phyloP scores from a whole-genome alignment of 1,284 basidiomycete genomes.

The Agaricales sp. region DNA sequence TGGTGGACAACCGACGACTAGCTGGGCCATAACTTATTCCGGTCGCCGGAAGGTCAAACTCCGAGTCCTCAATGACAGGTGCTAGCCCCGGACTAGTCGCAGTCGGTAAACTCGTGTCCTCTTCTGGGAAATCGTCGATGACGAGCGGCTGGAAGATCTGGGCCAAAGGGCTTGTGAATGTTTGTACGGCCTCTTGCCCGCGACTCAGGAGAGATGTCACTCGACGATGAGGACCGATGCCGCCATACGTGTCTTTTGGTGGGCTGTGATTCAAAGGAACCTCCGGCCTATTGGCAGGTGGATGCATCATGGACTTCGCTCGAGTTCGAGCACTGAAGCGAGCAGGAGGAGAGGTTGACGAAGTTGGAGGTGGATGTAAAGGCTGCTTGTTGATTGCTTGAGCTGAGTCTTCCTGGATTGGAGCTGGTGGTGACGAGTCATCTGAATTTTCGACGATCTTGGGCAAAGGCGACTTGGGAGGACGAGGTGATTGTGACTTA shows the following conservation, averaged over 20 bases:
- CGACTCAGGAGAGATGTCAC: conserved; percentile 36
- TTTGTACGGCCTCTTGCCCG: conserved; percentile 29
- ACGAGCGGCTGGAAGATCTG: conserved; percentile 62
- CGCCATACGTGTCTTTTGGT: conserved; percentile 14
- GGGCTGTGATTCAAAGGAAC: not conserved
- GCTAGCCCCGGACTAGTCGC: conserved; percentile 8
- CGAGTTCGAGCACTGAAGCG: not conserved
- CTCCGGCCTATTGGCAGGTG: not conserved
- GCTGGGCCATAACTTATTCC: conserved; percentile 50
- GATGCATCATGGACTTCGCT: not conserved
- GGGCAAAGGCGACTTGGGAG: conserved; percentile 10
- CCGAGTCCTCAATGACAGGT: not conserved
- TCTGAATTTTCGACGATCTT: not conserved
- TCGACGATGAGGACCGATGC: conserved; percentile 26
- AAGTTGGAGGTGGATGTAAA: conserved; percentile 8
- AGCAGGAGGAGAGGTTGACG: conserved; percentile 9
- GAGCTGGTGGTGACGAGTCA: not conserved
- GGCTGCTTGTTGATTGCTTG: conserved; percentile 13
- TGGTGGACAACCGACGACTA: conserved; percentile 43
- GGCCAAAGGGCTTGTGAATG: conserved; percentile 52
- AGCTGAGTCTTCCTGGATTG: not conserved
- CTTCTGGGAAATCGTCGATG: conserved; percentile 18
- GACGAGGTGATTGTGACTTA: conserved; percentile 10
- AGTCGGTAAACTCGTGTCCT: not conserved
- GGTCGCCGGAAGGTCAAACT: conserved; percentile 4